A percentile compares a stretch with the other conserved stretches of the same genome.
phyloP scores from a whole-genome alignment of 164 flowering plant species.

The Houttuynia cordata region DNA sequence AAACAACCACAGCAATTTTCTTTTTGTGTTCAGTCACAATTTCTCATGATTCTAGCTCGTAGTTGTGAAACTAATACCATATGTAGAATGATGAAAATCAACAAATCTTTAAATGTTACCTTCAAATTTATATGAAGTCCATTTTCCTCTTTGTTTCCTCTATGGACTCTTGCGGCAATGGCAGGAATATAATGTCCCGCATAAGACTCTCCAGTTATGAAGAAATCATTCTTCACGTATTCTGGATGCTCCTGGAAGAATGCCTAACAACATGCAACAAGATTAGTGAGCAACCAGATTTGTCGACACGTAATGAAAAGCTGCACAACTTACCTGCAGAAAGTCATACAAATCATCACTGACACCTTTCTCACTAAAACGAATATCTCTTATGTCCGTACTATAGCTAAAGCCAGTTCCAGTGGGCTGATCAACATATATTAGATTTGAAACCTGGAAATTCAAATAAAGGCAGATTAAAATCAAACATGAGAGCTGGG shows the following conservation, averaged over 20 bases:
- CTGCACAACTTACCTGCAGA: constrained; percentile 18
- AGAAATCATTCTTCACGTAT: constrained; percentile 47
- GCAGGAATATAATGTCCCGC: constrained; percentile 87
- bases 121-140: constrained; percentile 57
- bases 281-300: background rate
- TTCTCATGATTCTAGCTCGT: background rate
- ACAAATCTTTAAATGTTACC: constrained; percentile 15
- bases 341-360: constrained; percentile 32
- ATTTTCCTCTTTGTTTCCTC: constrained; percentile 58
- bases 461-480: background rate
- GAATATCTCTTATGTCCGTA: constrained; percentile 21
- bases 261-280: constrained; percentile 24
- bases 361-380: constrained; percentile 24
- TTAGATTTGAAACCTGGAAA: constrained; percentile 27
- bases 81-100: background rate
- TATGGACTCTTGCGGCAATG: constrained; percentile 59
- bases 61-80: background rate
- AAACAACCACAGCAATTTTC: background rate
- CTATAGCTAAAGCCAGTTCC: constrained; percentile 40
- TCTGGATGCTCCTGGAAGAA: constrained; percentile 67
- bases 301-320: background rate
- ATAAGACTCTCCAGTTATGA: constrained; percentile 75
- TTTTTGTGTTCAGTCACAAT: background rate
- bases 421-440: constrained; percentile 33
- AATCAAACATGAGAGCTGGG: too few relatives aligned